Base-by-base conservation (phyloP, 352 stramenopile genomes). In the Phytophthora idaei region DNA sequence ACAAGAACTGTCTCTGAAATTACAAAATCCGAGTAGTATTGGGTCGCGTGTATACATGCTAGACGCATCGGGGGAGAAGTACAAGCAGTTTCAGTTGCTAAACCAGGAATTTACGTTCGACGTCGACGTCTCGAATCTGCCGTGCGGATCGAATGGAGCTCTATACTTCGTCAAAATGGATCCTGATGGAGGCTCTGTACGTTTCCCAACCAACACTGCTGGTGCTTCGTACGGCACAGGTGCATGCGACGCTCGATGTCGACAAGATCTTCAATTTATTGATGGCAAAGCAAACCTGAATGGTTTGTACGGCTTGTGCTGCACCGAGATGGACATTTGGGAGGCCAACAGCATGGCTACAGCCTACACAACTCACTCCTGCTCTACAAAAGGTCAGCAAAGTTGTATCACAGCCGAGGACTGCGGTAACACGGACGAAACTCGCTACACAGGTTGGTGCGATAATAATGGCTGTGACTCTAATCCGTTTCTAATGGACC, bases 81-180 rank as follows among this genome's bases (percentile, higher is more conserved):
- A 87, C 71, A 80, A 84, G 59, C 41, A 62, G 8, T 88, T 69
- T 59, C 72, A 82, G 66, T 70, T 88, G 44, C 69, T 87, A 27
- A 89, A 90, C 71, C 66, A 87, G 56, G 79, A 90, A 64, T 86
- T 89, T 45, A 62, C 79, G 0, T 84, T 90, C n/a, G 78, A 87
- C 46, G 78, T 90, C n/a, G 81, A 90, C 47, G 73, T 83, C 3
- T 86, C 75, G 4, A 34, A 52, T 10, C 58, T 89, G 5, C 60
- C 67, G 6, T 90, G 81, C n/a, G 79, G 81, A 10, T 46, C 77
- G 6, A 90, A 90, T 55, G 76, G 81, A 10, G 81, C 81, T 7
- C 62, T 90, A 5, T 89, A 90, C 71, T 90, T 90, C 50, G 70
- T 86, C 29, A 64, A 86, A 44, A 90, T 89, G 79, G 75, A 87